These are phyloP conservation scores for Flaveria brownii DNA, from an alignment of 129 eudicot genomes.

Conservation along the genomic window DNA sequence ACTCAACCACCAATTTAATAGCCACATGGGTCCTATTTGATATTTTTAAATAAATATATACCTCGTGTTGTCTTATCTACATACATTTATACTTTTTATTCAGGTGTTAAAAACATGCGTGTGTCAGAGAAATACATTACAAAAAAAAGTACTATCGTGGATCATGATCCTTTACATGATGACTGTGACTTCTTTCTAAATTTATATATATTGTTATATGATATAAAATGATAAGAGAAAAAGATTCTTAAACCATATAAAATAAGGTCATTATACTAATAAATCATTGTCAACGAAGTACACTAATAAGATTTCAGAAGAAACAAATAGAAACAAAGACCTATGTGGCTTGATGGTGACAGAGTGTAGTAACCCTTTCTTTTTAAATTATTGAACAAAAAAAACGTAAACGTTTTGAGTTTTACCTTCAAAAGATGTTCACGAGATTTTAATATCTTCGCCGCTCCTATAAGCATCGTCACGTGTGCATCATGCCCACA, in stretches of 20 bases:
- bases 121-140: background rate
- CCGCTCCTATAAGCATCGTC: slow-evolving; percentile 51
- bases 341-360: background rate
- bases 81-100: background rate
- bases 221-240: background rate
- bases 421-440: slow-evolving; percentile 41
- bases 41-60: background rate
- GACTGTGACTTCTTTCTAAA: background rate
- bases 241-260: no score
- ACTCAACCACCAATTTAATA: slow-evolving; percentile 7
- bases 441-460: slow-evolving; percentile 40
- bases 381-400: no score
- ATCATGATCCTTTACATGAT: background rate
- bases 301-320: background rate
- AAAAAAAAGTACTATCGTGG: background rate
- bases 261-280: background rate
- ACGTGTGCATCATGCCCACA: slow-evolving; percentile 55
- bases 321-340: background rate
- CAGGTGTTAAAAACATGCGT: background rate
- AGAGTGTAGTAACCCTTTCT: background rate
- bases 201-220: background rate
- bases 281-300: background rate
- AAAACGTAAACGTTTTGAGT: background rate
- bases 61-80: background rate
- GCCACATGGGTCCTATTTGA: background rate